phyloP scores from a whole-genome alignment of 495 filamentous ascomycete species.

The Astrothelium macrocarpum region DNA sequence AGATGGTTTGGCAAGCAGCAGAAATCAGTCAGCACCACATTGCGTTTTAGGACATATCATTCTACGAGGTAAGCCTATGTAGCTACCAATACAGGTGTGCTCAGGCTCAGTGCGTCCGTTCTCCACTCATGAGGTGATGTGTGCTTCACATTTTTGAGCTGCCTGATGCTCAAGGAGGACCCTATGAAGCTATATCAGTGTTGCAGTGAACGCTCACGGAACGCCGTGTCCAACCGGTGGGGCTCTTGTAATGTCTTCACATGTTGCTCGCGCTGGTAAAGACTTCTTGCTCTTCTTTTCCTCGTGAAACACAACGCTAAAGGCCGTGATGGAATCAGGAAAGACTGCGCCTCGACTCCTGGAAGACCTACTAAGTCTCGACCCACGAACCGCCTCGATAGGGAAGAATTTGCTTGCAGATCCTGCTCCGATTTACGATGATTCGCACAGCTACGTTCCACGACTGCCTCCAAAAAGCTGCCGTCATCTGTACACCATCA shows the following conservation, averaged over 20 bases:
- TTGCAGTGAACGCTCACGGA: not conserved
- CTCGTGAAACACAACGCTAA: not conserved
- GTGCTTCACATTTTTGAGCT: not conserved
- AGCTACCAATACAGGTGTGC: too few species aligned
- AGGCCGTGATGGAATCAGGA: constrained; percentile 31
- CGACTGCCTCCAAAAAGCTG: constrained; percentile 35
- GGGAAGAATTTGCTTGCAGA: constrained; percentile 47
- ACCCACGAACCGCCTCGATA: constrained; percentile 39
- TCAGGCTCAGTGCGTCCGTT: not conserved
- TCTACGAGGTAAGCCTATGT: too few species aligned
- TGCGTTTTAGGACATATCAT: not conserved
- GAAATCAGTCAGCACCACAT: not conserved
- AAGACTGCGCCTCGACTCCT: constrained; percentile 55
- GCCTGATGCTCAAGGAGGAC: not conserved
- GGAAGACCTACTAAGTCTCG: constrained; percentile 48
- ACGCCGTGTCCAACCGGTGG: too few species aligned
- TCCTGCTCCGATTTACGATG: constrained; percentile 38
- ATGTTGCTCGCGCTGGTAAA: not conserved
- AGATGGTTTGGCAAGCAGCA: not conserved
- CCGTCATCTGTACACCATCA: constrained; percentile 46
- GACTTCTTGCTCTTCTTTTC: too few species aligned
- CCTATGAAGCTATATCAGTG: not conserved
- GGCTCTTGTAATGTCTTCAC: not conserved
- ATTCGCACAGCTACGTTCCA: constrained; percentile 14
- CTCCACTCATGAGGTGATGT: not conserved